A percentile compares a stretch with the other conserved stretches of the same genome.
phyloP scores from a whole-genome alignment of 192 early-diverging fungal genomes.

The Backusella westeae region DNA sequence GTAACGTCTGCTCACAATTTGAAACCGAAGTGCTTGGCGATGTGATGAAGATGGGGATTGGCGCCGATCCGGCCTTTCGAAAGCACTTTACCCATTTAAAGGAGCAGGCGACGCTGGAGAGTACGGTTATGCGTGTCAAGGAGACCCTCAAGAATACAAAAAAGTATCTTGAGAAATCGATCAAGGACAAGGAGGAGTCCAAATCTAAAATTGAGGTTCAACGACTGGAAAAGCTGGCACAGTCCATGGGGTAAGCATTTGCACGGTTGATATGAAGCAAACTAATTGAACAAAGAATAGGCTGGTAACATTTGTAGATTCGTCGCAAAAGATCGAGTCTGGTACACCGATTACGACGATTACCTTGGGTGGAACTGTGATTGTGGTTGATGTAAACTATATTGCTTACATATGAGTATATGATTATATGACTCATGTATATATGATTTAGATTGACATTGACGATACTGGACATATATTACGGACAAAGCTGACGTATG shows the following conservation, averaged over 20 bases:
- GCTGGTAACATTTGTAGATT: slow-evolving; percentile 32
- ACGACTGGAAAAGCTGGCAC: slow-evolving; percentile 21
- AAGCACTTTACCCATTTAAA: slow-evolving; percentile 38
- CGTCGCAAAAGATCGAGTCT: slow-evolving; percentile 27
- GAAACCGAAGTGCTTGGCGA: slow-evolving; percentile 36
- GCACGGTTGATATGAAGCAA: background rate
- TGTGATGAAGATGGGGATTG: slow-evolving; percentile 32
- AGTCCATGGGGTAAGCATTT: slow-evolving; percentile 22
- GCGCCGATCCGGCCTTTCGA: slow-evolving; percentile 34
- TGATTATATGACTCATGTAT: background rate
- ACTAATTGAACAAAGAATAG: background rate
- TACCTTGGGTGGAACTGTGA: slow-evolving; percentile 32
- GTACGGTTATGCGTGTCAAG: slow-evolving; percentile 28
- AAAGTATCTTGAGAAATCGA: slow-evolving; percentile 13
- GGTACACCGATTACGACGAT: slow-evolving; percentile 27
- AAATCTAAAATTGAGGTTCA: slow-evolving; percentile 19
- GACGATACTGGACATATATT: slow-evolving; percentile 23
- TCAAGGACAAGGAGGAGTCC: slow-evolving; percentile 13
- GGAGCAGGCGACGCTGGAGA: slow-evolving; percentile 35
- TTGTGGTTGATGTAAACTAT: slow-evolving; percentile 34
- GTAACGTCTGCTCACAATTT: slow-evolving; percentile 37
- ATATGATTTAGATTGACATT: slow-evolving; percentile 27
- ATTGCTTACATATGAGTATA: too few species aligned
- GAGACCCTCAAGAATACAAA: slow-evolving; percentile 19
- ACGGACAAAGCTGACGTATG: slow-evolving; percentile 32